phyloP scores from a whole-genome alignment of 257 asterid species.

The Asclepias syriaca region DNA sequence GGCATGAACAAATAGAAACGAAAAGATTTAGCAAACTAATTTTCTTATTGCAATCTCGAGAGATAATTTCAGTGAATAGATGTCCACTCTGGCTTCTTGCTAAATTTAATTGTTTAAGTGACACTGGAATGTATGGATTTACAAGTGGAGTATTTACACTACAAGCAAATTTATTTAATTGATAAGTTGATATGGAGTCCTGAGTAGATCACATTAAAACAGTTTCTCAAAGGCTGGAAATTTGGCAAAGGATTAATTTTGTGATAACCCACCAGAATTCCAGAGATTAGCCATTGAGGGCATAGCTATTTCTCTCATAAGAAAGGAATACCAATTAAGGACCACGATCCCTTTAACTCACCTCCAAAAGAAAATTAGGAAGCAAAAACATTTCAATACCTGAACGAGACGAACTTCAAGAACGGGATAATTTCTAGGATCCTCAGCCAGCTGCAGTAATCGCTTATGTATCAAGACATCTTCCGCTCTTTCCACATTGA shows the following conservation, averaged over 20 bases:
- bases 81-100: neutral
- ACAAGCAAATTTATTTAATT: neutral
- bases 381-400: conserved; percentile 18
- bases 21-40: neutral
- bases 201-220: neutral
- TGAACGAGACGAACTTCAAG: conserved; percentile 50
- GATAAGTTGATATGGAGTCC: neutral
- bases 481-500: conserved; percentile 54
- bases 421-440: conserved; percentile 36
- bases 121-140: neutral
- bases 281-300: neutral
- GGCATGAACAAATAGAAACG: neutral
- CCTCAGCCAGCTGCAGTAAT: conserved; percentile 35
- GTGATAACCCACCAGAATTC: neutral
- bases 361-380: neutral
- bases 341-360: neutral
- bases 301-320: conserved; percentile 1
- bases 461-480: conserved; percentile 48
- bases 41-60: neutral
- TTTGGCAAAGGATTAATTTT: neutral
- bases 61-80: neutral
- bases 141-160: neutral
- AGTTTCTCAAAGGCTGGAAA: neutral
- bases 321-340: neutral
- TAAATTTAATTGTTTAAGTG: neutral